A percentile compares a stretch with the other conserved stretches of the same genome.
Evolutionary conservation across 108 stramenopile species (phyloP).

Genomic region (Nannochloropsis salina): DNA sequence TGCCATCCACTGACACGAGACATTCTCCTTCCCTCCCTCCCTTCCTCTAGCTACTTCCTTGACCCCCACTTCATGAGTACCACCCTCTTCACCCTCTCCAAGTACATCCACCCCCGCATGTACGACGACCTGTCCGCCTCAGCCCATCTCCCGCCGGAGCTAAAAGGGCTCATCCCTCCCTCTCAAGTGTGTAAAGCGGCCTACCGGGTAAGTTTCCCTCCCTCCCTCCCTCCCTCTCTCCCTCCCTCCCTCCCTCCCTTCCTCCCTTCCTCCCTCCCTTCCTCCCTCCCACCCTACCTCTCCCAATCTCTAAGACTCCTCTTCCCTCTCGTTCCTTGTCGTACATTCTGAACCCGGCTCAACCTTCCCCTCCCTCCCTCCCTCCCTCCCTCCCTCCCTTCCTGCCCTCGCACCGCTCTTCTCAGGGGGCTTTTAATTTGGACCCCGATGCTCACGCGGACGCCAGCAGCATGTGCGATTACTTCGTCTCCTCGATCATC

Average conservation of each 20-base stretch:
- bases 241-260: not conserved
- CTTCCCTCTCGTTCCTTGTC: not conserved
- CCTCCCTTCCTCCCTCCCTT: not conserved
- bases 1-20: too few species aligned
- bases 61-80: not conserved
- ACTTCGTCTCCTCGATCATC: not conserved
- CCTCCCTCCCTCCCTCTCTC: constrained; percentile 2
- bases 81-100: not conserved
- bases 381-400: constrained; percentile 7
- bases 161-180: not conserved
- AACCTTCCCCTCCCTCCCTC: not conserved
- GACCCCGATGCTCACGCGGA: constrained; percentile 10
- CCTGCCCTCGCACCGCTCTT: too few species aligned
- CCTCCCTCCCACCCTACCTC: not conserved
- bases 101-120: not conserved
- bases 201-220: not conserved
- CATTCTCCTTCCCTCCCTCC: not conserved
- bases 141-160: not conserved
- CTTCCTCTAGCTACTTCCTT: not conserved
- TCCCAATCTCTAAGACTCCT: too few species aligned
- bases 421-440: not conserved
- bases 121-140: not conserved
- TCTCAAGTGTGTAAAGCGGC: not conserved
- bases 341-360: not conserved
- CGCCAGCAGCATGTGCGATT: not conserved